A percentile compares a stretch with the other conserved stretches of the same genome.
phyloP scores from a whole-genome alignment of 768 basidiomycete species.

The Russula emetica region DNA sequence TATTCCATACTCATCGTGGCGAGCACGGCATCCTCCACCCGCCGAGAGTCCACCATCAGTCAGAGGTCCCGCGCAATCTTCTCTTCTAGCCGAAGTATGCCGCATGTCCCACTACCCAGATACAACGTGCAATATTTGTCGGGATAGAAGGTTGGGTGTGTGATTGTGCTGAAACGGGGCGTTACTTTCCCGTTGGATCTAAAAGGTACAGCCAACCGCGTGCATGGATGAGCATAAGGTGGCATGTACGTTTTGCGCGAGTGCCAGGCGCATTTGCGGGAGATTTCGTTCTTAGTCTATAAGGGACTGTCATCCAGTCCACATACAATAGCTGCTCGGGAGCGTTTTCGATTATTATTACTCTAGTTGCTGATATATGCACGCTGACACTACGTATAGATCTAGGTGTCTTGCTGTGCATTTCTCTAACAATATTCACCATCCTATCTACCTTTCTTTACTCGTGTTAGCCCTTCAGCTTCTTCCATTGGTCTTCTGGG shows the following conservation, averaged over 20 bases:
- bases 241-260: background rate
- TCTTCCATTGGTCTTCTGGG: background rate
- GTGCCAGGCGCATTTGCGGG: background rate
- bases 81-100: conserved; percentile 37
- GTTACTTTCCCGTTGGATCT: background rate
- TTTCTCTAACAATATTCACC: conserved; percentile 40
- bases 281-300: background rate
- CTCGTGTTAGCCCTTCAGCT: background rate
- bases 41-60: background rate
- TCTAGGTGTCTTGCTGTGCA: conserved; percentile 29
- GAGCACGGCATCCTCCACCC: conserved; percentile 1
- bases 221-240: background rate
- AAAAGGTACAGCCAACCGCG: background rate
- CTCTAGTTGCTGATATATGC: background rate
- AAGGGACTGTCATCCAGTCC: background rate
- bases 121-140: background rate
- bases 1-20: conserved; percentile 3
- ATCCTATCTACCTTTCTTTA: background rate
- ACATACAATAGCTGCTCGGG: background rate
- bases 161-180: background rate
- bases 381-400: background rate
- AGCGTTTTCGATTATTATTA: background rate
- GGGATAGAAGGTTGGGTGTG: background rate
- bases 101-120: background rate
- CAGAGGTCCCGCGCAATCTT: conserved; percentile 34